These are phyloP conservation scores for Pneumocystis jirovecii DNA, from an alignment of 1,139 yeast genomes.

Conservation along the genomic window DNA sequence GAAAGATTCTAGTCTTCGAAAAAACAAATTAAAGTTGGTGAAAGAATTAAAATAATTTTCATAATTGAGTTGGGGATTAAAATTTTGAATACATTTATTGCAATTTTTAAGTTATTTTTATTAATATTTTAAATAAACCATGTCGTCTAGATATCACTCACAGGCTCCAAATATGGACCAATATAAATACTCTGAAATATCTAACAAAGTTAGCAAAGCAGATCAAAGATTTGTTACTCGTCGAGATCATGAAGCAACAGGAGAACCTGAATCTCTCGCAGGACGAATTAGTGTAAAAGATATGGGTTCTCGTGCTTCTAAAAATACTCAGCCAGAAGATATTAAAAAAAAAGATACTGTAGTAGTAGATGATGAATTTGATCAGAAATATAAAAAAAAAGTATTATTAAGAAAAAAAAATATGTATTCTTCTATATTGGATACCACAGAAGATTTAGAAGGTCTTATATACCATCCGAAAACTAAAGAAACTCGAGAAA, in stretches of 20 bases:
- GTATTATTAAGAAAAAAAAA: conserved; percentile 5
- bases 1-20: not conserved
- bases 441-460: conserved; percentile 27
- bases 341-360: conserved; percentile 7
- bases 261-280: conserved; percentile 54
- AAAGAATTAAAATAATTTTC: not conserved
- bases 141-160: not conserved
- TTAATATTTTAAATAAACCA: not conserved
- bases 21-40: not conserved
- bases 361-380: conserved; percentile 2
- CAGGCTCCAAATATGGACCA: conserved; percentile 1
- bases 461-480: conserved; percentile 38
- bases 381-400: conserved; percentile 12
- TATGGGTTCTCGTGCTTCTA: conserved; percentile 44
- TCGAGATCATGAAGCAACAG: conserved; percentile 35
- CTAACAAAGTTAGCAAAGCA: conserved; percentile 54
- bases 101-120: not conserved
- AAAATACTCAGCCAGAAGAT: conserved; percentile 7
- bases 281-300: conserved; percentile 52
- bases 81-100: not conserved
- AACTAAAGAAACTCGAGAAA: conserved; percentile 31
- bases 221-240: conserved; percentile 37
- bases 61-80: not conserved
- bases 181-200: conserved; percentile 35
- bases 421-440: conserved; percentile 16